Evolutionary conservation across 805 yeast genomes (phyloP).

Genomic region (Starmerella sirachaensis): DNA sequence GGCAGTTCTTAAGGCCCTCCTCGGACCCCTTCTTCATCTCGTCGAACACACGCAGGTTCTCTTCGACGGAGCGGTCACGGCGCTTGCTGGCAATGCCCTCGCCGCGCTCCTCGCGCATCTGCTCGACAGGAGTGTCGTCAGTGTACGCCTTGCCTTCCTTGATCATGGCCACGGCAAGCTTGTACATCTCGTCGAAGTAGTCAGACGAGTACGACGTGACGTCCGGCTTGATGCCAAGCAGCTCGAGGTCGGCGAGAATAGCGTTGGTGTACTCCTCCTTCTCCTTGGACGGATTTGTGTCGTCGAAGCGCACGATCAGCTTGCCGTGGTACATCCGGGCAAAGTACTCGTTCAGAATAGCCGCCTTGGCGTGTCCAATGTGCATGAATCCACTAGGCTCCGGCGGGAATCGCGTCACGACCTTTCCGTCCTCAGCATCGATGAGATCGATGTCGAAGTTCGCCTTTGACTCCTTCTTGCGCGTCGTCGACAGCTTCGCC

Average conservation of each 20-base stretch:
- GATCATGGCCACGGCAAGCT: slow-evolving; percentile 71
- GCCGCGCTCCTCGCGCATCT: slow-evolving; percentile 98
- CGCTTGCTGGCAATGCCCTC: slow-evolving; percentile 88
- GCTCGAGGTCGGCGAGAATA: slow-evolving; percentile 78
- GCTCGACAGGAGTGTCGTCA: slow-evolving; percentile 89
- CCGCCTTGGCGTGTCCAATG: slow-evolving; percentile 99
- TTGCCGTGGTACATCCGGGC: slow-evolving; percentile 95
- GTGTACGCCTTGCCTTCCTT: slow-evolving; percentile 94
- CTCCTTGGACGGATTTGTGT: slow-evolving; percentile 96
- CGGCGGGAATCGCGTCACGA: slow-evolving; percentile 98
- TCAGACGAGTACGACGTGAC: slow-evolving; percentile 79
- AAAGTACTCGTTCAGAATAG: slow-evolving; percentile 88
- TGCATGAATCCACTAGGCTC: slow-evolving; percentile 99
- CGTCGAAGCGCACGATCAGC: slow-evolving; percentile 92
- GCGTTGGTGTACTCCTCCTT: slow-evolving; percentile 89
- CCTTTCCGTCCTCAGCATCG: slow-evolving; percentile 86
- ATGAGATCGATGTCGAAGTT: slow-evolving; percentile 86
- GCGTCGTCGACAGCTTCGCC: slow-evolving; percentile 55
- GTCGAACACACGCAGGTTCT: slow-evolving; percentile 72
- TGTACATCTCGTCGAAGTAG: slow-evolving; percentile 86
- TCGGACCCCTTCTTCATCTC: slow-evolving; percentile 94
- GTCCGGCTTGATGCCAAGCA: slow-evolving; percentile 91
- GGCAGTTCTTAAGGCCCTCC: slow-evolving; percentile 79
- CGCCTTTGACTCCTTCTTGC: slow-evolving; percentile 76
- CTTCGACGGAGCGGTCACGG: slow-evolving; percentile 88